Evolutionary conservation across 768 basidiomycete species (phyloP).

Genomic region (Daedaleopsis nitida): DNA sequence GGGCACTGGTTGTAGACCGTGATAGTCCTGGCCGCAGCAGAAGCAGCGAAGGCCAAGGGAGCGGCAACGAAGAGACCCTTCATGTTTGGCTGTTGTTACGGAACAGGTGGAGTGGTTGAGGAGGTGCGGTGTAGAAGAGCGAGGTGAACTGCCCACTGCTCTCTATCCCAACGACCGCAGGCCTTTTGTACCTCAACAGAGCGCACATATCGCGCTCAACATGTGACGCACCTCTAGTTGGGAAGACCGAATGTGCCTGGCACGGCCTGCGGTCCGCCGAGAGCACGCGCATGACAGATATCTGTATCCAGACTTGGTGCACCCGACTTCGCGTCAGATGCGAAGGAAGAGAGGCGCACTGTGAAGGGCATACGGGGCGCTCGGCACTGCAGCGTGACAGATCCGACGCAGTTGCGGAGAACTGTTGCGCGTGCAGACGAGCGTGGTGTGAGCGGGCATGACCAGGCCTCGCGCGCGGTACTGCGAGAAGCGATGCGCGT

Average conservation of each 20-base stretch:
- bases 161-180: neutral
- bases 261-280: neutral
- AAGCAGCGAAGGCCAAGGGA: neutral
- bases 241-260: neutral
- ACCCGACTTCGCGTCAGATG: neutral
- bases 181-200: neutral
- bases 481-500: neutral
- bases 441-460: neutral
- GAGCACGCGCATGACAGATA: neutral
- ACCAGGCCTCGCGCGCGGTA: neutral
- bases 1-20: slow-evolving; percentile 41
- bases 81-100: neutral
- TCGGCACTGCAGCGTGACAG: neutral
- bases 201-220: neutral
- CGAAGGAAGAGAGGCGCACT: neutral
- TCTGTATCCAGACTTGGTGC: neutral
- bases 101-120: neutral
- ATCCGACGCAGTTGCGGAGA: neutral
- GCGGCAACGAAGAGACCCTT: neutral
- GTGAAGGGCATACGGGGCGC: neutral
- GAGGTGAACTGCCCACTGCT: neutral
- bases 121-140: neutral
- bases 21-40: slow-evolving; percentile 27
- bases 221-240: neutral
- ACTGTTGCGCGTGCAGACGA: neutral